Base-by-base conservation (phyloP, 2,329 filamentous ascomycete species). In the Xylaria sp. region DNA sequence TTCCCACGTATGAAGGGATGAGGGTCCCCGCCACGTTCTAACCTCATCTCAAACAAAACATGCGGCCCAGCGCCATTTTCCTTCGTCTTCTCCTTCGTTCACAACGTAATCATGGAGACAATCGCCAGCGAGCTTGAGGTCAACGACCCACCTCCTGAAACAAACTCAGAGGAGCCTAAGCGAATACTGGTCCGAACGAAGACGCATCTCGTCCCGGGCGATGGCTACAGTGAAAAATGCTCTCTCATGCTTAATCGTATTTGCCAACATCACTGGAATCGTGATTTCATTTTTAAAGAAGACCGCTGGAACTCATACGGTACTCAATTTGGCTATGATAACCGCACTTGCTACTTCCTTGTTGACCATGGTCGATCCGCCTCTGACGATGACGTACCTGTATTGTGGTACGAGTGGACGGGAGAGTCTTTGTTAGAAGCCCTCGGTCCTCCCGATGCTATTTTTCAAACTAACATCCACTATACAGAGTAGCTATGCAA, bases 371-470 rank as follows among this genome's bases (percentile, higher is more conserved):
- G 71, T 50, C 59, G 67, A 24, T 62, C 63, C 48, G 48, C 51
- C 34, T 47, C 12, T 42, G 34, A 36, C 34, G 34, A 36, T 11
- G 65, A 73, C 42, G 64, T 70, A 14, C 67, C 65, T n/a, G 61
- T 73, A 24, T 39, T 69, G 24, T 68, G 69, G 69, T 70, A 71
- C 61, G 68, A 69, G 57, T 73, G 69, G 71, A 70, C 69, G 11
- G 69, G 71, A n/a, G 32, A 34, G 24, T 48, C 56, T n/a, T 67
- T 69, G 61, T 68, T 61, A 61, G 66, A 57, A 36, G 34, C 34
- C 34, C 34, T 36, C 34, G 34, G 34, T 36, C 34, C 2, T 36
- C 3, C 34, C 34, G 34, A 36, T 36, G 34, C 34, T 36, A 6
- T 36, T 36, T 2, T 11, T 36, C 34, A 36, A 36, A 36, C 34